phyloP scores from a whole-genome alignment of 2,329 filamentous ascomycete genomes.

The Macroventuria anomochaeta region DNA sequence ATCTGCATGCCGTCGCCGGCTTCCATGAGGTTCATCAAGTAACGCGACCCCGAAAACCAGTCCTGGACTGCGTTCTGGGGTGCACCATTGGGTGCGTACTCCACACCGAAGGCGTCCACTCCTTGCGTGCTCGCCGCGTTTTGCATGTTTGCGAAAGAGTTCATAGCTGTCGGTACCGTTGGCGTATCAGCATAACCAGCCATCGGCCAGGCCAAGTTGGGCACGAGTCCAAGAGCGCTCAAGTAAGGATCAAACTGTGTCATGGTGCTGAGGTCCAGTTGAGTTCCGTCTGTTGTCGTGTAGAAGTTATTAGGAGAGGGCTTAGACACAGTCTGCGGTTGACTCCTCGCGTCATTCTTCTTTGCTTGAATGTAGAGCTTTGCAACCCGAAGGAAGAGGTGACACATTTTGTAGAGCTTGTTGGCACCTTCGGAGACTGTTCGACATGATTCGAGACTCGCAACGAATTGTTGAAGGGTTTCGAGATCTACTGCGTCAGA shows the following conservation, averaged over 20 bases:
- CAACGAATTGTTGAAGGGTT: conserved; percentile 63
- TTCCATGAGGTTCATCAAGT: conserved; percentile 70
- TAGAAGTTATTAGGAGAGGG: conserved; percentile 19
- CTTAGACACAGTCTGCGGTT: conserved; percentile 6
- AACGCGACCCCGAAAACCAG: conserved; percentile 70
- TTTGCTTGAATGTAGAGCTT: conserved; percentile 68
- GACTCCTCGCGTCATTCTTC: conserved; percentile 46
- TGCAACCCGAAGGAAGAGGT: conserved; percentile 67
- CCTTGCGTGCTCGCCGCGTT: not conserved
- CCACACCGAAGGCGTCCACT: conserved; percentile 14
- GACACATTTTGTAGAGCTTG: conserved; percentile 67
- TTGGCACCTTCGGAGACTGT: conserved; percentile 64
- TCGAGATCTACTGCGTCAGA: conserved; percentile 60
- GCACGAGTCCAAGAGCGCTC: conserved; percentile 67
- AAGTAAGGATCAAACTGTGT: conserved; percentile 68
- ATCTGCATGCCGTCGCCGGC: conserved; percentile 57
- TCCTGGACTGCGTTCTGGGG: conserved; percentile 61
- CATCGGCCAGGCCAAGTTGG: conserved; percentile 42
- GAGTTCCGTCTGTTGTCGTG: conserved; percentile 18
- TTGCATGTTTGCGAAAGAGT: conserved; percentile 9
- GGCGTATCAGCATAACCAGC: conserved; percentile 17
- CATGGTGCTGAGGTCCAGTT: conserved; percentile 36
- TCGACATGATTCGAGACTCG: conserved; percentile 60
- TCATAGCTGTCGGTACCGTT: conserved; percentile 9
- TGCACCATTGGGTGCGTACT: conserved; percentile 1